Percentiles rank a stretch among this genome's conserved stretches.
Evolutionary conservation across 345 rosid species (phyloP).

Genomic region (Acer negundo): DNA sequence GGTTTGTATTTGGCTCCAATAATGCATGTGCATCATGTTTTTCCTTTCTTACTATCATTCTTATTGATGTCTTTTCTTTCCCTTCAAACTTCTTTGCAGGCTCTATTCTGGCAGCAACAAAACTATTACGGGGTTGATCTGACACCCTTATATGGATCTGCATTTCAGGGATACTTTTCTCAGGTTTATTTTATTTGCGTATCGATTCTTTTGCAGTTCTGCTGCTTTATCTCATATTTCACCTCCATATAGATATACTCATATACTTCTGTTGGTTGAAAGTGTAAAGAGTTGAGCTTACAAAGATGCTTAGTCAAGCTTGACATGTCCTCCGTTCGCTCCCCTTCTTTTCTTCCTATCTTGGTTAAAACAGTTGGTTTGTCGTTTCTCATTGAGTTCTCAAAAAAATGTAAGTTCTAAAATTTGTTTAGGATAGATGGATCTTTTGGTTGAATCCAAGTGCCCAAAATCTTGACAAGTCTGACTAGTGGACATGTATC

Average conservation of each 20-base stretch:
- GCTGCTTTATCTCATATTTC: background rate
- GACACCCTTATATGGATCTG: constrained; percentile 77
- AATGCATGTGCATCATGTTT: background rate
- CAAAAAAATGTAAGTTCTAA: background rate
- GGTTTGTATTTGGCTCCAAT: constrained; percentile 46
- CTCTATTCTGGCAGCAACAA: constrained; percentile 97
- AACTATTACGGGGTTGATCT: constrained; percentile 90
- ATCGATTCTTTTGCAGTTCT: too few species aligned
- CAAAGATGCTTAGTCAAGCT: constrained; percentile 5
- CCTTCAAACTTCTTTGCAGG: constrained; percentile 43
- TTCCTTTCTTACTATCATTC: background rate
- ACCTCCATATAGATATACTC: background rate
- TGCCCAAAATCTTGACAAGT: background rate
- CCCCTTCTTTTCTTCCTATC: background rate
- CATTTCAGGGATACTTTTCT: constrained; percentile 92
- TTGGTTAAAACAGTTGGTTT: background rate
- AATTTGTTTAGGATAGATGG: background rate
- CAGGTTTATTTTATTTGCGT: constrained; percentile 56
- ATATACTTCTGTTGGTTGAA: background rate
- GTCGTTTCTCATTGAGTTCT: background rate
- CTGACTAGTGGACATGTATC: background rate
- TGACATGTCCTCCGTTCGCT: background rate
- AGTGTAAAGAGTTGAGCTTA: background rate
- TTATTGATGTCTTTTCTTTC: constrained; percentile 7
- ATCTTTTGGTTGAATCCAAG: background rate